Evolutionary conservation across 345 rosid genomes (phyloP), one percentile per base, ranked within the genome.

Genomic region (Syzygium oleosum): DNA sequence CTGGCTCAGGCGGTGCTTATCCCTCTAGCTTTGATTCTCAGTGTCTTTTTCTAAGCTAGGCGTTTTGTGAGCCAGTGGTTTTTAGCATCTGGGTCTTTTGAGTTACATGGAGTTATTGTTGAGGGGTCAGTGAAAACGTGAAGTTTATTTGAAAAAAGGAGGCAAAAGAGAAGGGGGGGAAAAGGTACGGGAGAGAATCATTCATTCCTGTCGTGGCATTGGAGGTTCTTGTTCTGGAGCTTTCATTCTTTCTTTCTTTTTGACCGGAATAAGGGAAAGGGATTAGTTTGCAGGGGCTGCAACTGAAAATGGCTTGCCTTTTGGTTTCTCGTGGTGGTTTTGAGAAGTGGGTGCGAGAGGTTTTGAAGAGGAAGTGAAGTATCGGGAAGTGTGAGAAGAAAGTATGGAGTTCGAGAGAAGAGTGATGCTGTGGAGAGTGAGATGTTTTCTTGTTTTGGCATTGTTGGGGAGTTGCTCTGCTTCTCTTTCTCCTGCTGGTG

Each of bases 401-500:
- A 65, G 46, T 77, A 15, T 19, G 77, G 22, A 52, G 52, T 46
- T 38, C 27, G 93, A 90, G 94, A 95, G 89, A 89, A 88, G 84
- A 88, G 88, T 92, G 87, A 93, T 91, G 51, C 85, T 91, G 88
- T 63, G 92, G 31, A 93, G 94, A 93, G 91, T 88, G 87, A 88
- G 93, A 73, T 91, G 92, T 51, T 86, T 96, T 85, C 90, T 97
- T 92, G 91, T 94, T 92, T 91, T 94, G 90, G 94, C 92, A 90
- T 91, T 94, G 43, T 54, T 94, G 89, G 92, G 93, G 89, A 59
- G 90, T 92, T 94, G 98, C 85, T 87, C 90, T 87, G 99, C 99
- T 84, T 95, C 98, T 84, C 99, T 98, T 89, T 98, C 99, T 89
- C 98, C 99, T 52, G 84, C 94, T 88, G 99, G 99, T 85, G 93